Evolutionary conservation across 208 protist genomes (phyloP).

Genomic region (Naegleria gruberi): DNA sequence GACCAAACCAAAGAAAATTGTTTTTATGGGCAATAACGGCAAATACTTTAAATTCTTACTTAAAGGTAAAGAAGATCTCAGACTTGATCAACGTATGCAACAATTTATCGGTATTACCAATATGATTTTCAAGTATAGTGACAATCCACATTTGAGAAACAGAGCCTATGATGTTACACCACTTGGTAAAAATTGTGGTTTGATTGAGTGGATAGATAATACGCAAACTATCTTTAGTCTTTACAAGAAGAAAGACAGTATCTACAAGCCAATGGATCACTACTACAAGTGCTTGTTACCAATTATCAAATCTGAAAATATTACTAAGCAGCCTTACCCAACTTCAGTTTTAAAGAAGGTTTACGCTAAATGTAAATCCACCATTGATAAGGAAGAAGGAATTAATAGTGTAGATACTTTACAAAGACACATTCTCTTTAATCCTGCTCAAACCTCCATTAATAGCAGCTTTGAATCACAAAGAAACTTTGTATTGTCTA

Average conservation of each 20-base stretch:
- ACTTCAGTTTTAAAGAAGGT: constrained; percentile 19
- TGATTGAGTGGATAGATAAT: constrained; percentile 49
- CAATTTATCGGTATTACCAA: constrained; percentile 47
- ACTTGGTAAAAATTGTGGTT: constrained; percentile 37
- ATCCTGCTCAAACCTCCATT: background rate
- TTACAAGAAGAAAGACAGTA: constrained; percentile 20
- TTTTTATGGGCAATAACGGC: constrained; percentile 42
- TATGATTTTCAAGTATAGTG: constrained; percentile 16
- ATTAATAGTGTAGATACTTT: constrained; percentile 28
- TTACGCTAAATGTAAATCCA: background rate
- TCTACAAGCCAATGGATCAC: constrained; percentile 15
- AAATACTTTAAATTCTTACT: constrained; percentile 42
- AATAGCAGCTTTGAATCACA: background rate
- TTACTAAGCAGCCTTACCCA: constrained; percentile 29
- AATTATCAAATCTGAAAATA: constrained; percentile 26
- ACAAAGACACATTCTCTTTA: constrained; percentile 19
- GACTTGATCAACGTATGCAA: constrained; percentile 55
- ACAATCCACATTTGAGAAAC: background rate
- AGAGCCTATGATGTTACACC: constrained; percentile 42
- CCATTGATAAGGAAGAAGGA: background rate
- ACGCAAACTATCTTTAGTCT: constrained; percentile 34
- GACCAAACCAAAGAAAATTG: constrained; percentile 49
- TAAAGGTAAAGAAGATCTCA: constrained; percentile 58
- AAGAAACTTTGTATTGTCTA: constrained; percentile 21
- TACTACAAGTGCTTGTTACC: constrained; percentile 30